Conservation (phyloP, 2,329 filamentous ascomycete species). For the Colletotrichum simmondsii region DNA sequence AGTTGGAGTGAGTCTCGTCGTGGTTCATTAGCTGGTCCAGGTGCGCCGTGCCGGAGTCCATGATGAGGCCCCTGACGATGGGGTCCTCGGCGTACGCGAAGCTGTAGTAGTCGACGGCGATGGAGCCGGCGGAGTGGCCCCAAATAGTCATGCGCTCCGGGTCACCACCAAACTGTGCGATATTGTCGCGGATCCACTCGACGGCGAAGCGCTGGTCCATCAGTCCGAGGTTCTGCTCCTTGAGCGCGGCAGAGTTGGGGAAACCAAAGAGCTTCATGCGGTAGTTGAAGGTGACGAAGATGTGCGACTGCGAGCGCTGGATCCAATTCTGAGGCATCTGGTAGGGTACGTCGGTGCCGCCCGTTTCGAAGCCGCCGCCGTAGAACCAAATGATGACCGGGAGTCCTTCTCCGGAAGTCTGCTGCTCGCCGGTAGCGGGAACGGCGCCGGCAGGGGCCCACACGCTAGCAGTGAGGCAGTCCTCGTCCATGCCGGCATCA, state of each 20-base stretch:
- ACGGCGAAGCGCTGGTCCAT: conserved; percentile 64
- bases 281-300: conserved; percentile 46
- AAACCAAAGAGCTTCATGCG: conserved; percentile 45
- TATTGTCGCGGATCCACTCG: conserved; percentile 63
- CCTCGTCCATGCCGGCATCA: conserved; percentile 53
- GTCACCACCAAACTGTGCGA: conserved; percentile 62
- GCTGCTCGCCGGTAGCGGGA: background rate
- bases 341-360: conserved; percentile 41
- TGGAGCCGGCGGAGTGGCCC: conserved; percentile 59
- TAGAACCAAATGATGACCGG: conserved; percentile 38
- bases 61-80: conserved; percentile 51
- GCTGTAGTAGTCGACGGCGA: conserved; percentile 50
- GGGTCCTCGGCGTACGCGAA: conserved; percentile 55
- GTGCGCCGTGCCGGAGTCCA: conserved; percentile 46
- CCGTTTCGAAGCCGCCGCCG: conserved; percentile 42
- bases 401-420: background rate
- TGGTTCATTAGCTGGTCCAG: conserved; percentile 43
- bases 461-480: conserved; percentile 72
- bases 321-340: conserved; percentile 43
- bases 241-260: conserved; percentile 42
- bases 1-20: conserved; percentile 48
- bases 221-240: conserved; percentile 58
- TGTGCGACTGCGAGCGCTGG: conserved; percentile 40
- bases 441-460: conserved; percentile 25
- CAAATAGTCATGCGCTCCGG: conserved; percentile 55